Base-by-base conservation (phyloP, 169 alveolate genomes). In the Eimeria maxima region DNA sequence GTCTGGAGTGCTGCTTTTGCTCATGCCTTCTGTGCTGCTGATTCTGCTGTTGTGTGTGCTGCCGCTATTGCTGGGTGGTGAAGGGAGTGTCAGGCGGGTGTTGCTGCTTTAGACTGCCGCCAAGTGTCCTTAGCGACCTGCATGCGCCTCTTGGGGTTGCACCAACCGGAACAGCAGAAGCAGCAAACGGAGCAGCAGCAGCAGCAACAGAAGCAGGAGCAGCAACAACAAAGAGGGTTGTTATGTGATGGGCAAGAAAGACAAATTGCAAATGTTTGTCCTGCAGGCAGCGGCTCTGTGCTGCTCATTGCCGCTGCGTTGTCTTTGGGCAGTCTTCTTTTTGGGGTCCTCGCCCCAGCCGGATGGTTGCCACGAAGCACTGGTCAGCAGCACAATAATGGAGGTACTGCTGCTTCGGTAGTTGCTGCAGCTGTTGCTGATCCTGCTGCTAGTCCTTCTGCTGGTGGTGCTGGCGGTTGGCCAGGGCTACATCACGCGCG, bases 131-230 rank as follows among this genome's bases (percentile, higher is more conserved):
- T 81, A 47, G 90, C 65, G 38, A 81, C 90, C 8, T 44, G 73
- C 90, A 29, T 22, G 73, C 71, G 69, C 16, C 90, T 81, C 24
- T 24, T 81, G 50, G 45, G 65, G 18, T 44, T 47, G 47, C 73
- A 33, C 90, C 29, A 24, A 27, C 53, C 20, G 69, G 27, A 60
- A 24, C 90, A 81, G 71, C 90, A 50, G 90, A 69, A 8, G 71
- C 73, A 7, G 90, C 90, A 81, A n/a, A 8, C 8, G 73, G 73
- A 81, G 71, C 90, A 50, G 90, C 90, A 29, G 71, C 74, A 78
- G 89, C 89, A 60, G 69, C 90, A 81, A n/a, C 42, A 27, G 73
- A 69, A 81, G 71, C 90, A 50, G 90, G 73, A 29, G 71, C 50
- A 7, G 71, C 89, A 78, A 42, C 89, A 78, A 42, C 89, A 60